Evolutionary conservation across 2,329 filamentous ascomycete genomes (phyloP).

Genomic region (Colletotrichum gigasporum): DNA sequence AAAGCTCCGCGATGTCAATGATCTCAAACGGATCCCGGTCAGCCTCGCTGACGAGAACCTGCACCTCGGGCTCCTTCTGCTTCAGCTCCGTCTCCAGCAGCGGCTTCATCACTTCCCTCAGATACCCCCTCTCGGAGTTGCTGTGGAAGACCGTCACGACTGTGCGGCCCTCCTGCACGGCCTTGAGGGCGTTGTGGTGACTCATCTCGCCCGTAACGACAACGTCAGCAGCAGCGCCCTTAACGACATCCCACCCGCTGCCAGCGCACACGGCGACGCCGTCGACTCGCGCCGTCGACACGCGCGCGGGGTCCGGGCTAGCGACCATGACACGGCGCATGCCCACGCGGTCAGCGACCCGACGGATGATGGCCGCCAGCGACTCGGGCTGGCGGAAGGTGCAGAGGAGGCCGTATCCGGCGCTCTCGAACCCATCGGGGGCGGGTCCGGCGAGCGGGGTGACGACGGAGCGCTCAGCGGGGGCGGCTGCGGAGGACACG

Average conservation of each 20-base stretch:
- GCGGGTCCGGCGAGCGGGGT: slow-evolving; percentile 52
- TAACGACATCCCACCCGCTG: slow-evolving; percentile 82
- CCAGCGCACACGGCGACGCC: slow-evolving; percentile 90
- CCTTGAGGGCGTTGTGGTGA: slow-evolving; percentile 90
- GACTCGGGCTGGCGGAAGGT: slow-evolving; percentile 48
- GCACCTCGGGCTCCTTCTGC: slow-evolving; percentile 58
- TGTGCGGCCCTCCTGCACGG: slow-evolving; percentile 83
- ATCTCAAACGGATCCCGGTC: slow-evolving; percentile 93
- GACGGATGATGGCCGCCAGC: slow-evolving; percentile 55
- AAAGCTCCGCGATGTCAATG: slow-evolving; percentile 59
- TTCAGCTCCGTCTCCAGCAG: slow-evolving; percentile 70
- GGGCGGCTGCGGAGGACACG: slow-evolving; percentile 36
- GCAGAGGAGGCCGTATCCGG: slow-evolving; percentile 64
- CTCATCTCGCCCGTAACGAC: slow-evolving; percentile 92
- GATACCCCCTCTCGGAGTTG: slow-evolving; percentile 88
- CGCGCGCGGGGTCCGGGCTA: slow-evolving; percentile 10
- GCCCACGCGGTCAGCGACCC: slow-evolving; percentile 74
- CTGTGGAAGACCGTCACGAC: slow-evolving; percentile 91
- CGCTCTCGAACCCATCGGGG: slow-evolving; percentile 54
- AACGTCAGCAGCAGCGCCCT: slow-evolving; percentile 76
- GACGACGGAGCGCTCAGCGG: slow-evolving; percentile 52
- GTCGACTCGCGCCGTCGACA: slow-evolving; percentile 54
- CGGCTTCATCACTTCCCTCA: slow-evolving; percentile 74
- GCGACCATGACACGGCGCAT: slow-evolving; percentile 64
- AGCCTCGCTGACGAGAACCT: slow-evolving; percentile 78